These are phyloP conservation scores for Kodamaea sp. DNA, from an alignment of 1,139 yeast genomes.

Conservation along the genomic window DNA sequence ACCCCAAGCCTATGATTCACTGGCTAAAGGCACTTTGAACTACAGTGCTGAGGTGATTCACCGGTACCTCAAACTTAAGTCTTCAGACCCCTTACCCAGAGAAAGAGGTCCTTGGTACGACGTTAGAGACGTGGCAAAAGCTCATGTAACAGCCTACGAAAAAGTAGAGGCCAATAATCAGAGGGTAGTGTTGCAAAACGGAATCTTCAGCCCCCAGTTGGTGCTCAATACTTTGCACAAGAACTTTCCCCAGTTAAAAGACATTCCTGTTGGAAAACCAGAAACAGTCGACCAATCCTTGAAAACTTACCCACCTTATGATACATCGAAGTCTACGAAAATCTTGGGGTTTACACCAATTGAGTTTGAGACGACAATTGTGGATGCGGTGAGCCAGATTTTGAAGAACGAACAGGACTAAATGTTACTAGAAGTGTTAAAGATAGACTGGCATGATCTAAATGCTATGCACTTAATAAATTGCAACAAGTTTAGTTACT, in stretches of 20 bases:
- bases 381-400: slow-evolving; percentile 1
- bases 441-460: no score
- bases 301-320: slow-evolving; percentile 1
- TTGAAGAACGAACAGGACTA: neutral
- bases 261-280: slow-evolving; percentile 28
- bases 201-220: slow-evolving; percentile 10
- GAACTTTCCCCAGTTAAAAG: slow-evolving; percentile 17
- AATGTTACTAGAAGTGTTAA: no score
- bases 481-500: no score
- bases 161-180: neutral
- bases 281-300: neutral
- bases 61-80: slow-evolving; percentile 17
- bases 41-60: slow-evolving; percentile 35
- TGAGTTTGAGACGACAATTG: slow-evolving; percentile 9
- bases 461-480: no score
- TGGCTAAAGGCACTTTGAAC: slow-evolving; percentile 27
- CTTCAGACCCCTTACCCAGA: slow-evolving; percentile 12
- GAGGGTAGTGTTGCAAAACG: slow-evolving; percentile 4
- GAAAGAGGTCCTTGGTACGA: slow-evolving; percentile 34
- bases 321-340: slow-evolving; percentile 7
- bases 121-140: slow-evolving; percentile 41
- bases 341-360: slow-evolving; percentile 7
- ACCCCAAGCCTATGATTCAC: slow-evolving; percentile 43
- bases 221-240: slow-evolving; percentile 15
- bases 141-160: slow-evolving; percentile 28